Evolutionary conservation across 345 rosid species (phyloP), one percentile per base, ranked within the genome.

Genomic region (Turnera subulata): DNA sequence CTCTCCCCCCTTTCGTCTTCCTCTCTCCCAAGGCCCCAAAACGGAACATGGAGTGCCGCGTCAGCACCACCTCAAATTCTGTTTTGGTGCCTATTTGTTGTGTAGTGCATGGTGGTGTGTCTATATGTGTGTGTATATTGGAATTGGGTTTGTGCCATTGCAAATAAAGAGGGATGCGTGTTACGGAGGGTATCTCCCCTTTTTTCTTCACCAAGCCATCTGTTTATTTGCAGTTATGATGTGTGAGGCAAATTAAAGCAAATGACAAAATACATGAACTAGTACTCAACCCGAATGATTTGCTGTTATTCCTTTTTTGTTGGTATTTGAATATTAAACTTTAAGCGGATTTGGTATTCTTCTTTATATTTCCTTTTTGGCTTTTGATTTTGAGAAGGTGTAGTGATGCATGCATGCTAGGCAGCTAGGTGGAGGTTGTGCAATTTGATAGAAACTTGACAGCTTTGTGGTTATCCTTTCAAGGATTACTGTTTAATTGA

Each of bases 231-330:
- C 59, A 46, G 59, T 46, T 54, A 38, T 47, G n/a, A n/a, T n/a
- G n/a, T n/a, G 5, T 3, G 15, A 33, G 20, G 16, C 17, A 18
- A 39, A 42, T 9, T 15, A 40, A 2, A 52, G 39, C 38, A 22
- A n/a, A 53, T 39, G 48, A 42, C 62, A 25, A 56, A 56, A 56
- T 43, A 18, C 56, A 48, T 64, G 62, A 56, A 50, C 18, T 42
- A 5, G 39, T 40, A 25, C 6, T 20, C 13, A 24, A 53, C 24
- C 19, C 40, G 25, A 55, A 25, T 62, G 37, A 44, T 55, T 8
- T 39, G 21, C 16, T 59, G 44, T 33, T 55, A 15, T 43, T 53
- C 15, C 6, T 23, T 47, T 22, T 63, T 63, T 15, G 2, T 42
- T 45, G 19, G 0, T 46, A 1, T 19, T n/a, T n/a, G n/a, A n/a